These are phyloP conservation scores for Monosporascus ibericus DNA, from an alignment of 2,329 filamentous ascomycete genomes.

Conservation along the genomic window DNA sequence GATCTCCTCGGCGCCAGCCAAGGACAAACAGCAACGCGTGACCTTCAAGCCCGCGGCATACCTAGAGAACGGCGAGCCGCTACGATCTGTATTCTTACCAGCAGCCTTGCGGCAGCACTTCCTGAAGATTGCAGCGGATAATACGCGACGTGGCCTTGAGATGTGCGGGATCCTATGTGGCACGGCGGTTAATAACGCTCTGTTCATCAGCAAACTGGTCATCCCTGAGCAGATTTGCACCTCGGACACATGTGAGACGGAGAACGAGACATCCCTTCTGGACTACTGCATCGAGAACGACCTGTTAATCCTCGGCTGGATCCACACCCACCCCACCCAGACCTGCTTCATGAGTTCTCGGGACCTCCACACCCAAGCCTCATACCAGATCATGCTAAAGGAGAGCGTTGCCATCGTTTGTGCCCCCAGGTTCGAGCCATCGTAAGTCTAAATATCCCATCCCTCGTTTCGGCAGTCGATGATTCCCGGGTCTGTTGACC, in stretches of 20 bases:
- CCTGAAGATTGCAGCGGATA: conserved; percentile 64
- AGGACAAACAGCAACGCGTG: conserved; percentile 51
- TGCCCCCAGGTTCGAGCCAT: conserved; percentile 72
- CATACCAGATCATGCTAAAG: conserved; percentile 93
- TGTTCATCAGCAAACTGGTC: conserved; percentile 83
- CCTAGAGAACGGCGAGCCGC: conserved; percentile 80
- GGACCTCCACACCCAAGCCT: conserved; percentile 87
- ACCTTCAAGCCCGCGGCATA: conserved; percentile 82
- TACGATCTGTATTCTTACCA: conserved; percentile 85
- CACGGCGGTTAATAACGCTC: conserved; percentile 82
- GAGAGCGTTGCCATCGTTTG: conserved; percentile 97
- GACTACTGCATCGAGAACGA: conserved; percentile 85
- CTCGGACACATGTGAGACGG: conserved; percentile 89
- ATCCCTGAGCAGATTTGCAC: conserved; percentile 89
- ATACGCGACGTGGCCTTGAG: conserved; percentile 78
- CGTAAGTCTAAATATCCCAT: conserved; percentile 43
- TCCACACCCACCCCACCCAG: conserved; percentile 94
- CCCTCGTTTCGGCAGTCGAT: too few relatives aligned
- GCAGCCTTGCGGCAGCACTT: conserved; percentile 68
- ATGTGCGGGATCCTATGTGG: conserved; percentile 94
- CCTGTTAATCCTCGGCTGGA: conserved; percentile 87
- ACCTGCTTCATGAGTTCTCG: conserved; percentile 96
- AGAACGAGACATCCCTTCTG: conserved; percentile 78
- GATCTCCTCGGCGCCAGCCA: conserved; percentile 11
- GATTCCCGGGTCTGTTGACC: too few relatives aligned